Evolutionary conservation across 2,329 filamentous ascomycete genomes (phyloP), one percentile per base, ranked within the genome.

Genomic region (Cordyceps javanica): DNA sequence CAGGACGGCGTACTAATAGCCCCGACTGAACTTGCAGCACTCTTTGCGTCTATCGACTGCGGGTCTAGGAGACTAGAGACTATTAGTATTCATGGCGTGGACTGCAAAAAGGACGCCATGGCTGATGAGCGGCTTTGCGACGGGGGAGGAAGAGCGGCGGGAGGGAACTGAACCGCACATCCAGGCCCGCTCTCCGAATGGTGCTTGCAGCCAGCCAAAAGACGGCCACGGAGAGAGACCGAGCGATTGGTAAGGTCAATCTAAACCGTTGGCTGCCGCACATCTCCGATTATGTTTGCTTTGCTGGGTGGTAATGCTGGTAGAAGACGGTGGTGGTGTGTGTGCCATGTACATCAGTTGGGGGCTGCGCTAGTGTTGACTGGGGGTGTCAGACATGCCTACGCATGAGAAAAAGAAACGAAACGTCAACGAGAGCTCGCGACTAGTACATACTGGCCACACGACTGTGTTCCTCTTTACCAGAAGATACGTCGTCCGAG

Each of bases 201-300:
- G 53, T 25, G 25, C 19, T 45, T 36, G 44, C 25, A 41, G 53
- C n/a, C 19, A 25, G 44, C 36, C 50, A 54, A n/a, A 54, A 32
- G 44, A 41, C 10, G 25, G 41, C 23, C 23, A 56, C 53, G 53
- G 53, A 56, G 42, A 44, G 32, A 55, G 53, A 49, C 53, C 44
- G 53, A 56, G 53, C 44, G 53, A 56, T 48, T 56, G 53, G 53
- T 49, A 56, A 41, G 42, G 53, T 39, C 36, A 36, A 56, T 56
- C 53, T 56, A 32, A 19, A 30, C 32, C 34, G 53, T 56, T 49
- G 25, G 34, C 53, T 56, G 44, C 53, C 25, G 53, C 42, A 42
- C 32, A 56, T 56, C 42, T 49, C 42, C 44, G 53, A 56, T 56
- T 48, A 56, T 56, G 32, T 32, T n/a, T 36, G 30, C 39, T 46